These are phyloP conservation scores for Aspergillus coremiiformis DNA, from an alignment of 495 filamentous ascomycete species.

Conservation along the genomic window DNA sequence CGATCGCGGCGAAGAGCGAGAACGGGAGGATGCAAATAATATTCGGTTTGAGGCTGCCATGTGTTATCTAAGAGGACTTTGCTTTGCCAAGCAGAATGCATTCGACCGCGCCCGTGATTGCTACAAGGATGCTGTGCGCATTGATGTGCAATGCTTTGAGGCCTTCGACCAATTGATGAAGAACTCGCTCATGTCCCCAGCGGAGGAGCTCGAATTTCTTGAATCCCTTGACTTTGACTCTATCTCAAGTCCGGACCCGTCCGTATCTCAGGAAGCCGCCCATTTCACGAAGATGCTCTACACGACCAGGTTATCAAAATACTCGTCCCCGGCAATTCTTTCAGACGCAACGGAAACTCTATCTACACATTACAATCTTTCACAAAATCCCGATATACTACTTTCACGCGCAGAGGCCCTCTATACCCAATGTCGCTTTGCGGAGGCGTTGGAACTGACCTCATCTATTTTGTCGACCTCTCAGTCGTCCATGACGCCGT, in stretches of 20 bases:
- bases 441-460: slow-evolving; percentile 76
- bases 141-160: slow-evolving; percentile 98
- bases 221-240: slow-evolving; percentile 87
- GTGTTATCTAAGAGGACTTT: slow-evolving; percentile 90
- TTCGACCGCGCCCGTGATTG: slow-evolving; percentile 97
- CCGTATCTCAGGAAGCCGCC: slow-evolving; percentile 69
- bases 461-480: slow-evolving; percentile 63
- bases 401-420: slow-evolving; percentile 86
- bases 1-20: slow-evolving; percentile 57
- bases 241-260: slow-evolving; percentile 53
- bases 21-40: slow-evolving; percentile 60
- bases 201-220: slow-evolving; percentile 90
- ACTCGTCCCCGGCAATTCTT: slow-evolving; percentile 77
- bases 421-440: slow-evolving; percentile 92
- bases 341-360: slow-evolving; percentile 84
- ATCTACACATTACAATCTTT: slow-evolving; percentile 85
- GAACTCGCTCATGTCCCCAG: slow-evolving; percentile 94
- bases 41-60: slow-evolving; percentile 89
- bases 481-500: slow-evolving; percentile 23
- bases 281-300: slow-evolving; percentile 96
- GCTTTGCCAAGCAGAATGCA: slow-evolving; percentile 94
- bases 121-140: slow-evolving; percentile 92
- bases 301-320: slow-evolving; percentile 93
- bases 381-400: slow-evolving; percentile 81
- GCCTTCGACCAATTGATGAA: slow-evolving; percentile 97